Evolutionary conservation across 2,329 filamentous ascomycete genomes (phyloP).

Genomic region (Apiospora phragmitis): DNA sequence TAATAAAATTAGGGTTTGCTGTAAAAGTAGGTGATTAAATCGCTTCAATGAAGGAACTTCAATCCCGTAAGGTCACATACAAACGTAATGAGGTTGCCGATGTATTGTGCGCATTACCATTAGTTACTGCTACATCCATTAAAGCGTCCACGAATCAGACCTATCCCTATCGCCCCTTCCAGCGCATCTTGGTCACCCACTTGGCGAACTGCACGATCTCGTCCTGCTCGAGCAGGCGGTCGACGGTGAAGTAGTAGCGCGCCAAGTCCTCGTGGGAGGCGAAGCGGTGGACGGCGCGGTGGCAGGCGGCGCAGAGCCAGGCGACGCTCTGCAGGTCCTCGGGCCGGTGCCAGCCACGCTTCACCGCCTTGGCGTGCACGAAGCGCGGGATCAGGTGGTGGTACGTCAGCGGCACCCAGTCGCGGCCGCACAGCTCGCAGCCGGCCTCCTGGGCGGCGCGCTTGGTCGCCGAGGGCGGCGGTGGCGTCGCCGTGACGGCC

Average conservation of each 20-base stretch:
- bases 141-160: too few species aligned
- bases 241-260: conserved; percentile 70
- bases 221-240: conserved; percentile 67
- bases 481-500: conserved; percentile 60
- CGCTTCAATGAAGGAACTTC: neutral
- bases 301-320: conserved; percentile 83
- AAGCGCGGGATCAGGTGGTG: conserved; percentile 83
- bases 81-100: neutral
- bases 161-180: conserved; percentile 56
- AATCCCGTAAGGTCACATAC: neutral
- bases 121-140: neutral
- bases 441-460: conserved; percentile 39
- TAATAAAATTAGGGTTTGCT: neutral
- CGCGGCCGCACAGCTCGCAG: conserved; percentile 77
- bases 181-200: conserved; percentile 74
- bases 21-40: neutral
- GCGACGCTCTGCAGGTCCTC: conserved; percentile 79
- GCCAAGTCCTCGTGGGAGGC: conserved; percentile 78
- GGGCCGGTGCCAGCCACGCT: conserved; percentile 76
- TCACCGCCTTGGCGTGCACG: conserved; percentile 74
- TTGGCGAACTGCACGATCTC: conserved; percentile 70
- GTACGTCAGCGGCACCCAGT: conserved; percentile 76
- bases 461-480: conserved; percentile 60
- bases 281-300: conserved; percentile 78
- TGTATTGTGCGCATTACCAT: neutral